Evolutionary conservation across 768 basidiomycete species (phyloP).

Genomic region (Tephrocybe sp.): DNA sequence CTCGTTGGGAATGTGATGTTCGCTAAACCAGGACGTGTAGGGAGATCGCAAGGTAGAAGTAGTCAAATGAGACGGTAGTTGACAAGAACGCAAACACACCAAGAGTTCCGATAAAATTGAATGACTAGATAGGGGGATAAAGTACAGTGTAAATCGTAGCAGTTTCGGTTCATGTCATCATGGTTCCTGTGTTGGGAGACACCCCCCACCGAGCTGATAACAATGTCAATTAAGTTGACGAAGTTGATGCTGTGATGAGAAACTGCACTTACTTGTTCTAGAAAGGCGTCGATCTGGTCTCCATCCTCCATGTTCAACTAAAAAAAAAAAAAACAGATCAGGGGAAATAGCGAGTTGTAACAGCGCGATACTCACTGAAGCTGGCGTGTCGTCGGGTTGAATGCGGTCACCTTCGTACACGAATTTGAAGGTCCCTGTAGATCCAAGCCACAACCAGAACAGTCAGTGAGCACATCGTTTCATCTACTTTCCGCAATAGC

Average conservation of each 20-base stretch:
- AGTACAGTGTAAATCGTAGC: slow-evolving; percentile 6
- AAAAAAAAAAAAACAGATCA: background rate
- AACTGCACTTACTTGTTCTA: slow-evolving; percentile 17
- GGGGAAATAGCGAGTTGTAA: background rate
- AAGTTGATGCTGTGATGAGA: background rate
- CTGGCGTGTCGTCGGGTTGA: slow-evolving; percentile 49
- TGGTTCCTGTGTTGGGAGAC: slow-evolving; percentile 5
- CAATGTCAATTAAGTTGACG: background rate
- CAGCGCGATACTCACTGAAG: slow-evolving; percentile 43
- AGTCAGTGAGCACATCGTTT: background rate
- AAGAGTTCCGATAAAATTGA: background rate
- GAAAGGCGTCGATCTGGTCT: slow-evolving; percentile 21
- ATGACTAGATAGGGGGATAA: slow-evolving; percentile 12
- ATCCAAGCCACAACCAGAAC: background rate
- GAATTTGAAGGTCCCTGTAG: slow-evolving; percentile 63
- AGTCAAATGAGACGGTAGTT: background rate
- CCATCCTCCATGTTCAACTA: slow-evolving; percentile 23
- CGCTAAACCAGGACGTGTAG: too few species aligned
- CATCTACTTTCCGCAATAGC: background rate
- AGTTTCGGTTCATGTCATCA: slow-evolving; percentile 2
- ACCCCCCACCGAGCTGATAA: slow-evolving; percentile 17
- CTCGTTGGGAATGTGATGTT: too few species aligned
- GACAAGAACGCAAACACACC: background rate
- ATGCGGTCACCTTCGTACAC: slow-evolving; percentile 55
- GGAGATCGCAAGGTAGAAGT: too few species aligned